phyloP scores from a whole-genome alignment of 2,329 filamentous ascomycete species.

The Sphaerulina musiva region DNA sequence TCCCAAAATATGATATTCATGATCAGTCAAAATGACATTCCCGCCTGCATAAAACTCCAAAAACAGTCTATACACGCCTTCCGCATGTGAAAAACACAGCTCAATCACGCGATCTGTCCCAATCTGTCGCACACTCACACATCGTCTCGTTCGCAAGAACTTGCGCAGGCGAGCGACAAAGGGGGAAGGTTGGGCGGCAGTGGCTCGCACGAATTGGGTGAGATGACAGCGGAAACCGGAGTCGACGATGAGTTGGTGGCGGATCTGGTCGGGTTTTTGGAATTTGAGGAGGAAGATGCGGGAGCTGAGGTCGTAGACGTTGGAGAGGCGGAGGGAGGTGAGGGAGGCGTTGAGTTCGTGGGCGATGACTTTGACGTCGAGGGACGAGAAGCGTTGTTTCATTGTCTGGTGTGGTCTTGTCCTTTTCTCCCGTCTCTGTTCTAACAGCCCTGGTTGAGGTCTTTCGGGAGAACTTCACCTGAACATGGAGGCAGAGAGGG shows the following conservation, averaged over 20 bases:
- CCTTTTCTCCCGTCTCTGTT: no score
- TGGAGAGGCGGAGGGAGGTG: conserved; percentile 72
- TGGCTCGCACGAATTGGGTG: conserved; percentile 81
- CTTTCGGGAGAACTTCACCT: no score
- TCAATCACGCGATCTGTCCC: conserved; percentile 92
- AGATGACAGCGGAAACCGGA: conserved; percentile 94
- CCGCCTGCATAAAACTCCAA: conserved; percentile 95
- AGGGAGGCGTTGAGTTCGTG: conserved; percentile 80
- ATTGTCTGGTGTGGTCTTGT: conserved; percentile 38
- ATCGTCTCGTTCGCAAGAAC: conserved; percentile 74
- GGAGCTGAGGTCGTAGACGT: conserved; percentile 92
- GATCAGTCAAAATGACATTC: conserved; percentile 88
- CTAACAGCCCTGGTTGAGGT: no score
- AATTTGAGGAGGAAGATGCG: conserved; percentile 96
- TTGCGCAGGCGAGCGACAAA: conserved; percentile 85
- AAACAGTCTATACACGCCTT: conserved; percentile 80
- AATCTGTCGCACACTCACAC: conserved; percentile 75
- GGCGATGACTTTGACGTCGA: conserved; percentile 79
- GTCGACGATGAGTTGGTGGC: conserved; percentile 86
- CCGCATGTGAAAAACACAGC: conserved; percentile 69
- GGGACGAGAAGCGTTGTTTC: conserved; percentile 75
- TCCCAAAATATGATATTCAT: conserved; percentile 71
- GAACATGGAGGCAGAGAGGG: no score
- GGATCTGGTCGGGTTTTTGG: conserved; percentile 70
- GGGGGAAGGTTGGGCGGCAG: conserved; percentile 71